Conservation (phyloP, 495 filamentous ascomycete genomes). For the Lasiosphaeria miniovina region DNA sequence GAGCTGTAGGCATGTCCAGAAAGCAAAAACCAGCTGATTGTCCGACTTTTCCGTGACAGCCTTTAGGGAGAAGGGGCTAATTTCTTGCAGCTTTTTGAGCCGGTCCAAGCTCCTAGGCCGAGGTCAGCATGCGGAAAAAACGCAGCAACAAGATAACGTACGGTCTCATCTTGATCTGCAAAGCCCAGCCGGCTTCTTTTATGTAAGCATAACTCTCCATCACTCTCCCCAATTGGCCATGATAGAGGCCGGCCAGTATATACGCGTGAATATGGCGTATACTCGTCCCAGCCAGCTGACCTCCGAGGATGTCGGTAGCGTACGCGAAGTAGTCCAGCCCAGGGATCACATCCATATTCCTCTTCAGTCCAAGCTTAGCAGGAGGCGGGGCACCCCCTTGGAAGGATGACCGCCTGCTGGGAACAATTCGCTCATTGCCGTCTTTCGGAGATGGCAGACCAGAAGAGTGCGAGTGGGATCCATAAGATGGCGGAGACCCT, state of each 20-base stretch:
- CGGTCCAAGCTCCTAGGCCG: slow-evolving; percentile 41
- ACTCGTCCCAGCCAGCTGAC: slow-evolving; percentile 70
- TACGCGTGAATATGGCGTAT: slow-evolving; percentile 80
- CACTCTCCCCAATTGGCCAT: slow-evolving; percentile 80
- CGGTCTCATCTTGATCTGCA: slow-evolving; percentile 76
- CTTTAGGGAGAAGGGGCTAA: slow-evolving; percentile 15
- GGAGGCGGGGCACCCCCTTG: slow-evolving; percentile 33
- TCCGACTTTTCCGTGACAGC: slow-evolving; percentile 39
- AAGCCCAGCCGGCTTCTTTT: slow-evolving; percentile 68
- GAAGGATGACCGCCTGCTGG: slow-evolving; percentile 44
- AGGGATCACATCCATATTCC: slow-evolving; percentile 85
- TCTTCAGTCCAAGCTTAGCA: slow-evolving; percentile 28
- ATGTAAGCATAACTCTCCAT: slow-evolving; percentile 92
- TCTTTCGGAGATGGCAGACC: slow-evolving; percentile 49
- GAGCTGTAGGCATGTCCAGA: slow-evolving; percentile 91
- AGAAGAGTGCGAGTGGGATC: slow-evolving; percentile 37
- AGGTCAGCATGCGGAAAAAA: slow-evolving; percentile 1
- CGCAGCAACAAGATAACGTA: slow-evolving; percentile 40
- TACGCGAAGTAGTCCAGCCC: slow-evolving; percentile 85
- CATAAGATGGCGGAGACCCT: slow-evolving; percentile 45
- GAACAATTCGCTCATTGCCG: slow-evolving; percentile 34
- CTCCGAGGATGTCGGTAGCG: slow-evolving; percentile 83
- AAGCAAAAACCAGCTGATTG: slow-evolving; percentile 70
- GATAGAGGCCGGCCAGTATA: slow-evolving; percentile 83
- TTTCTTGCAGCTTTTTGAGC: slow-evolving; percentile 35